phyloP scores from a whole-genome alignment of 1,284 basidiomycete genomes.

The Calocybe gambosa region DNA sequence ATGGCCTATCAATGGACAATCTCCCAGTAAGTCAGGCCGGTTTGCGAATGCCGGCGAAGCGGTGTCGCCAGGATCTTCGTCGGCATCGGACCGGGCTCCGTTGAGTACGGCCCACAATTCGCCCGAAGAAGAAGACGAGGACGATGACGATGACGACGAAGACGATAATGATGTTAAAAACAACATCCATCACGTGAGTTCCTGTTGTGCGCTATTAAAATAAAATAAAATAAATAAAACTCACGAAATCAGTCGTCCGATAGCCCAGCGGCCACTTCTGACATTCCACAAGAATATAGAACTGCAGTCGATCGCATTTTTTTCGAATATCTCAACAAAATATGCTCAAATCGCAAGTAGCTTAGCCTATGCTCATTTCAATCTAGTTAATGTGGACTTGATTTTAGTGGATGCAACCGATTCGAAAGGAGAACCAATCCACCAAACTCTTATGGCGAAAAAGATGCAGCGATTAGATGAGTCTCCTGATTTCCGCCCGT shows the following conservation, averaged over 20 bases:
- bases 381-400: constrained; percentile 10
- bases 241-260: constrained; percentile 18
- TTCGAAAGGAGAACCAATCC: constrained; percentile 92
- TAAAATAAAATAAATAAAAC: no score
- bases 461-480: constrained; percentile 97
- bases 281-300: constrained; percentile 77
- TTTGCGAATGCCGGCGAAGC: constrained; percentile 13
- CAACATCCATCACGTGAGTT: constrained; percentile 13
- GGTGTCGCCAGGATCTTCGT: constrained; percentile 21
- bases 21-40: constrained; percentile 5
- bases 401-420: constrained; percentile 84
- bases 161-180: constrained; percentile 23
- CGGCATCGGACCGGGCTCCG: constrained; percentile 21
- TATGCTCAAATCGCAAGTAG: constrained; percentile 86
- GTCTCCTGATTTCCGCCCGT: constrained; percentile 93
- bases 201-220: no score
- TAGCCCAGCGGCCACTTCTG: constrained; percentile 37
- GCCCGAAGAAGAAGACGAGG: constrained; percentile 35
- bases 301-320: constrained; percentile 86
- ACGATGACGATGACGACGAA: constrained; percentile 33
- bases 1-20: constrained; percentile 13
- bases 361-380: constrained; percentile 2
- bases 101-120: constrained; percentile 28
- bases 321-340: constrained; percentile 80
- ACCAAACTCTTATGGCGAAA: constrained; percentile 98